A percentile compares a stretch with the other conserved stretches of the same genome.
These are phyloP conservation scores for Auricularia cornea DNA, from an alignment of 768 basidiomycete genomes.

Conservation along the genomic window DNA sequence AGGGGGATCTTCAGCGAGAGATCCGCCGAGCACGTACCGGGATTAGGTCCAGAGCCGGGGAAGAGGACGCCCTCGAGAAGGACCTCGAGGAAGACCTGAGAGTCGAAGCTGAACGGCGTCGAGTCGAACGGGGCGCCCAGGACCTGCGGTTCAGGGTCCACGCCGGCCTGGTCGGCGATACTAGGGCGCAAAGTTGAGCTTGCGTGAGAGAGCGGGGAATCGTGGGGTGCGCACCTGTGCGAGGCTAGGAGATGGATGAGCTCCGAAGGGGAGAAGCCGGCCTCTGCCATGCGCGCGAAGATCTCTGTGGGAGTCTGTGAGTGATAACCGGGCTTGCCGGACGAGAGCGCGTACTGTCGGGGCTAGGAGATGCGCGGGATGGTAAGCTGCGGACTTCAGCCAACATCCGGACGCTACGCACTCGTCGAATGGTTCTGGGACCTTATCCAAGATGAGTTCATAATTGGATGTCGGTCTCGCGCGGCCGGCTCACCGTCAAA, in stretches of 20 bases:
- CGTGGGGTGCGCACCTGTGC: slow-evolving; percentile 8
- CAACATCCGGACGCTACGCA: too few relatives aligned
- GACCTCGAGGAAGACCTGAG: slow-evolving; percentile 27
- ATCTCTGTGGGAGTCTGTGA: slow-evolving; percentile 3
- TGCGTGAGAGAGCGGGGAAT: too few relatives aligned
- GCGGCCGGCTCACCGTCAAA: slow-evolving; percentile 16
- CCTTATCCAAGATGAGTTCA: too few relatives aligned
- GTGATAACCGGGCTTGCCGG: too few relatives aligned
- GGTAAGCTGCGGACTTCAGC: too few relatives aligned
- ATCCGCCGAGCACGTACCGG: background rate
- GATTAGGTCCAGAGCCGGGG: slow-evolving; percentile 19
- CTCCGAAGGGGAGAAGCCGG: slow-evolving; percentile 12
- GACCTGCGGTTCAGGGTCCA: slow-evolving; percentile 3
- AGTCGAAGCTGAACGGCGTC: slow-evolving; percentile 23
- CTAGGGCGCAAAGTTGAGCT: too few relatives aligned
- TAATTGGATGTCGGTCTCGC: background rate
- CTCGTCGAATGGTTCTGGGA: too few relatives aligned
- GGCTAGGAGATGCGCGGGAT: too few relatives aligned
- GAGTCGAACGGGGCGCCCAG: slow-evolving; percentile 22
- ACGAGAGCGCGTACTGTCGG: slow-evolving; percentile 4
- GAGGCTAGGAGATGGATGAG: slow-evolving; percentile 18
- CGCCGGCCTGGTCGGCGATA: slow-evolving; percentile 13
- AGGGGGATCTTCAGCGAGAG: slow-evolving; percentile 10
- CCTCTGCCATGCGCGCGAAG: slow-evolving; percentile 18
- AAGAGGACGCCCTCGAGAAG: slow-evolving; percentile 26